Conservation (phyloP, 768 basidiomycete genomes). For the Phallus indusiatus region DNA sequence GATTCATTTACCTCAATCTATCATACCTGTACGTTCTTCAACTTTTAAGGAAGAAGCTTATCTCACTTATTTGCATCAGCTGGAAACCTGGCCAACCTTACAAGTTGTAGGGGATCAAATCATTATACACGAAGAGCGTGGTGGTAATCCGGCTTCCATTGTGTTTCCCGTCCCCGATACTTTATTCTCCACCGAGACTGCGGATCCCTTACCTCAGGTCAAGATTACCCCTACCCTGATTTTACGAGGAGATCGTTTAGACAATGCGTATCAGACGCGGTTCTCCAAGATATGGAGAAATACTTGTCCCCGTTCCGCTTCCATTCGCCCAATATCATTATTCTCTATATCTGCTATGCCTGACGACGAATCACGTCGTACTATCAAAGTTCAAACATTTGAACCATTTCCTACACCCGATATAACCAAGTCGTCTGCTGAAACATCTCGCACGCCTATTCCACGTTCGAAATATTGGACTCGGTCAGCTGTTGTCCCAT, state of each 20-base stretch:
- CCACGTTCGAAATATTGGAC: neutral
- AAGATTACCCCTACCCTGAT: constrained; percentile 9
- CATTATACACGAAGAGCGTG: constrained; percentile 8
- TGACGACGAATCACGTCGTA: neutral
- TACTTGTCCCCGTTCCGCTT: neutral
- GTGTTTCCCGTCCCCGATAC: constrained; percentile 9
- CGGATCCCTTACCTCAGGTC: constrained; percentile 6
- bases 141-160: constrained; percentile 4
- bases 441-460: neutral
- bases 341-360: constrained; percentile 1
- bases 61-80: neutral
- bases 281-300: constrained; percentile 11
- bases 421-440: neutral
- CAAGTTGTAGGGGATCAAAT: constrained; percentile 7
- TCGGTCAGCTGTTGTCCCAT: neutral
- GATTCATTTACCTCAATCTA: constrained; percentile 4
- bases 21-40: constrained; percentile 5
- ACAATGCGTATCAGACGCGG: constrained; percentile 8
- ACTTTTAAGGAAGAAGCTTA: neutral
- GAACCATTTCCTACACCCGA: constrained; percentile 4
- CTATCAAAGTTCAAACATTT: constrained; percentile 8
- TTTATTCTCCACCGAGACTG: constrained; percentile 1
- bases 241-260: neutral
- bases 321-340: constrained; percentile 4
- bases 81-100: constrained; percentile 7